Percentiles rank a stretch among this genome's conserved stretches.
phyloP scores from a whole-genome alignment of 169 alveolate genomes.

The Amoebophrya sp. region DNA sequence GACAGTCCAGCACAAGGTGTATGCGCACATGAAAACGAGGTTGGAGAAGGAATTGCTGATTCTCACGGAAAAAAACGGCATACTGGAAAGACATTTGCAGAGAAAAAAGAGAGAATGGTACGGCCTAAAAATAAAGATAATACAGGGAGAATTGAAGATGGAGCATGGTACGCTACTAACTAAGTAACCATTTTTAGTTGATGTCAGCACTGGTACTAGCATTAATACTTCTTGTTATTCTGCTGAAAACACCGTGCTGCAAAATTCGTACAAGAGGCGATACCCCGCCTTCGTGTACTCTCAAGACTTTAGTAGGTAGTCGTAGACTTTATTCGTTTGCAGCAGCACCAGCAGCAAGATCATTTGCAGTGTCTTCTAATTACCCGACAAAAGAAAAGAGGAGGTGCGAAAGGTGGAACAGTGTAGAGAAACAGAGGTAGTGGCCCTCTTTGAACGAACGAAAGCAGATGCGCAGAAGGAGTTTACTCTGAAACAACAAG shows the following conservation, averaged over 20 bases:
- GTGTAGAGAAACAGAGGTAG: not conserved
- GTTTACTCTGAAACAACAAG: not conserved
- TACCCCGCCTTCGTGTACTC: too few species aligned
- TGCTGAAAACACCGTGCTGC: not conserved
- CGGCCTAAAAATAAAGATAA: not conserved
- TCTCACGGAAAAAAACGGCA: constrained; percentile 20
- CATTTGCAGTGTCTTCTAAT: not conserved
- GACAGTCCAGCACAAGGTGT: not conserved
- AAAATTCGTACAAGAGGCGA: too few species aligned
- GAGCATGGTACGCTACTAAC: not conserved
- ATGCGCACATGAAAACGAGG: constrained; percentile 17
- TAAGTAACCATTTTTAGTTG: not conserved
- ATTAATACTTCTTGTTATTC: not conserved
- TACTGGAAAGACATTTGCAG: constrained; percentile 3
- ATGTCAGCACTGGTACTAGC: not conserved
- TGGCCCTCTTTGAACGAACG: not conserved
- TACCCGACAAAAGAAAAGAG: not conserved
- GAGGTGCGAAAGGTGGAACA: not conserved
- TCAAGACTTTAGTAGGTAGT: too few species aligned
- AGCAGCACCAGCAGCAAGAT: not conserved
- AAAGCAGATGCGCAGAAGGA: not conserved
- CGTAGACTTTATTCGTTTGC: not conserved
- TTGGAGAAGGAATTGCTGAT: not conserved
- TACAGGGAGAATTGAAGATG: not conserved
- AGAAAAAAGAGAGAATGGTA: not conserved